Evolutionary conservation across 208 protist species (phyloP).

Genomic region (Trypanosoma avium): DNA sequence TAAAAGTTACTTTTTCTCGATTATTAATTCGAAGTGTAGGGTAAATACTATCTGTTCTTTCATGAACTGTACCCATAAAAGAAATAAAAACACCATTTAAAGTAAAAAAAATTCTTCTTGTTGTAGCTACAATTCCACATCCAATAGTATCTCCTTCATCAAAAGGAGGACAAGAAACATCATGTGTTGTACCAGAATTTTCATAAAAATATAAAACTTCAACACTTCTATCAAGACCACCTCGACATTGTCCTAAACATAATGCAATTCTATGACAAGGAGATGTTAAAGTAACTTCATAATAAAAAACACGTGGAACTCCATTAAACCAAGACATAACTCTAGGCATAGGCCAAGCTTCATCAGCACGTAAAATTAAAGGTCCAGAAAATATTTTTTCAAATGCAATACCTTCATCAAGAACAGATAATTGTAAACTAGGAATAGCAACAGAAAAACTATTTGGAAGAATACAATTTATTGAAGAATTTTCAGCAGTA

Average conservation of each 20-base stretch:
- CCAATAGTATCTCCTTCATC: slow-evolving; percentile 75
- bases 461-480: slow-evolving; percentile 78
- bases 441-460: slow-evolving; percentile 82
- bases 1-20: slow-evolving; percentile 38
- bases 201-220: slow-evolving; percentile 67
- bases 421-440: slow-evolving; percentile 54
- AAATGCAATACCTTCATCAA: slow-evolving; percentile 60
- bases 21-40: slow-evolving; percentile 73
- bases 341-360: slow-evolving; percentile 75
- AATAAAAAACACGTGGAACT: slow-evolving; percentile 82
- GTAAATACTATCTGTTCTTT: slow-evolving; percentile 47
- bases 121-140: slow-evolving; percentile 75
- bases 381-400: slow-evolving; percentile 54
- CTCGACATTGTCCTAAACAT: slow-evolving; percentile 14
- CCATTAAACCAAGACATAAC: slow-evolving; percentile 59
- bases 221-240: not conserved
- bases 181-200: slow-evolving; percentile 57
- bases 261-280: slow-evolving; percentile 17
- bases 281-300: slow-evolving; percentile 75
- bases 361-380: slow-evolving; percentile 77
- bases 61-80: slow-evolving; percentile 48
- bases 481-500: slow-evolving; percentile 56
- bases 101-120: slow-evolving; percentile 79
- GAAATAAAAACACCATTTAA: slow-evolving; percentile 82
- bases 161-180: slow-evolving; percentile 54